phyloP scores from a whole-genome alignment of 345 rosid genomes.

The Conringia planisiliqua region DNA sequence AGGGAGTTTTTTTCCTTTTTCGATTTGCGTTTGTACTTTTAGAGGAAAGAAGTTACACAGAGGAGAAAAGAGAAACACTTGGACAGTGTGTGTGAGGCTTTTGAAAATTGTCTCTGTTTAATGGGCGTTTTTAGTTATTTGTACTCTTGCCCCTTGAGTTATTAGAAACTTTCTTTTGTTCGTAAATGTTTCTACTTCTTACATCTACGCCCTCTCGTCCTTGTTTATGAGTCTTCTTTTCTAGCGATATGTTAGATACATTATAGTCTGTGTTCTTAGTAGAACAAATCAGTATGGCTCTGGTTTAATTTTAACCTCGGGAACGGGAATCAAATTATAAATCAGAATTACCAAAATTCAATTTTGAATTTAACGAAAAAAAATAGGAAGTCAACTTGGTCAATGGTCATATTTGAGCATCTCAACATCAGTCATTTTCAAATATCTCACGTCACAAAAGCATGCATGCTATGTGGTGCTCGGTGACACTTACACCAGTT shows the following conservation, averaged over 20 bases:
- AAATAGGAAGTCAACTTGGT: background rate
- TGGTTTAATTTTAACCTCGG: background rate
- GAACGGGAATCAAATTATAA: background rate
- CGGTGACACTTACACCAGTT: background rate
- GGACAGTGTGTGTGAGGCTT: constrained; percentile 5
- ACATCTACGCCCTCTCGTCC: background rate
- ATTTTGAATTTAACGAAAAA: background rate
- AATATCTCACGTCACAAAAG: background rate
- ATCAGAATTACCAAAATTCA: too few relatives aligned
- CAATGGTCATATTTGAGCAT: background rate
- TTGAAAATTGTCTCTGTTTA: constrained; percentile 21
- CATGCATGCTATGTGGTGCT: background rate
- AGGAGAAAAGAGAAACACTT: constrained; percentile 5
- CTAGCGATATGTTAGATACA: background rate
- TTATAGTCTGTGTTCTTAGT: background rate
- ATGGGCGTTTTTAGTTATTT: constrained; percentile 18
- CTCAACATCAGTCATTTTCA: background rate
- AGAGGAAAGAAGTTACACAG: constrained; percentile 14
- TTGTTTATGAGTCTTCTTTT: background rate
- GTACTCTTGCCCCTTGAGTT: constrained; percentile 15
- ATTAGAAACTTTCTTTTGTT: constrained; percentile 17
- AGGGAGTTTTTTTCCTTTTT: background rate
- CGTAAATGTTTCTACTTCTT: constrained; percentile 1
- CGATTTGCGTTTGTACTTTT: constrained; percentile 7
- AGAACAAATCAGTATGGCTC: background rate